Conservation (phyloP, 495 filamentous ascomycete species). For the Aspergillus heteromorphus region DNA sequence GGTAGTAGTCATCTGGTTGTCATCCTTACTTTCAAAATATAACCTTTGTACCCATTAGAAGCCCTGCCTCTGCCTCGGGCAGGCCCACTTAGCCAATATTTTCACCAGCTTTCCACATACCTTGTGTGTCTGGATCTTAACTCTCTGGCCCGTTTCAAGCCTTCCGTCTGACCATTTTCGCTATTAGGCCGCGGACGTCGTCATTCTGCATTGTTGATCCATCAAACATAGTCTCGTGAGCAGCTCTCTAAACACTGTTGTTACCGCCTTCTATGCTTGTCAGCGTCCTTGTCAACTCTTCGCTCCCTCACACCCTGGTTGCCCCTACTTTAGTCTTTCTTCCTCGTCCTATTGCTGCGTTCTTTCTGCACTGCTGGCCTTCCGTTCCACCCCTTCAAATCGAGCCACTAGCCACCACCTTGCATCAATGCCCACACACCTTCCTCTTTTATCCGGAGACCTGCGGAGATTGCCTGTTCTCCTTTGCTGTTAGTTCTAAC, state of each 20-base stretch:
- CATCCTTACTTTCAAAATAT: too few species aligned
- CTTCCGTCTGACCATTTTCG: conserved; percentile 20
- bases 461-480: not conserved
- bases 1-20: too few species aligned
- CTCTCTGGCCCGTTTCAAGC: conserved; percentile 1
- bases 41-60: not conserved
- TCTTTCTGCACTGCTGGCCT: not conserved
- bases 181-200: conserved; percentile 13
- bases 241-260: conserved; percentile 6
- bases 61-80: not conserved
- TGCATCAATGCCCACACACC: conserved; percentile 5
- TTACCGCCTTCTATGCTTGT: conserved; percentile 11
- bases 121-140: conserved; percentile 2
- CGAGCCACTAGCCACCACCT: not conserved
- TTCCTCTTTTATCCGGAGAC: conserved; percentile 1
- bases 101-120: conserved; percentile 1
- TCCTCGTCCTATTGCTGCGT: conserved; percentile 5
- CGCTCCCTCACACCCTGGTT: not conserved
- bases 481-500: conserved; percentile 2
- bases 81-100: not conserved
- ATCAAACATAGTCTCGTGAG: conserved; percentile 17
- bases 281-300: not conserved
- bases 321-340: conserved; percentile 3
- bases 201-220: conserved; percentile 29
- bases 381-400: conserved; percentile 5